These are phyloP conservation scores for Arthroderma sp. DNA, from an alignment of 2,329 filamentous ascomycete genomes.

Conservation along the genomic window DNA sequence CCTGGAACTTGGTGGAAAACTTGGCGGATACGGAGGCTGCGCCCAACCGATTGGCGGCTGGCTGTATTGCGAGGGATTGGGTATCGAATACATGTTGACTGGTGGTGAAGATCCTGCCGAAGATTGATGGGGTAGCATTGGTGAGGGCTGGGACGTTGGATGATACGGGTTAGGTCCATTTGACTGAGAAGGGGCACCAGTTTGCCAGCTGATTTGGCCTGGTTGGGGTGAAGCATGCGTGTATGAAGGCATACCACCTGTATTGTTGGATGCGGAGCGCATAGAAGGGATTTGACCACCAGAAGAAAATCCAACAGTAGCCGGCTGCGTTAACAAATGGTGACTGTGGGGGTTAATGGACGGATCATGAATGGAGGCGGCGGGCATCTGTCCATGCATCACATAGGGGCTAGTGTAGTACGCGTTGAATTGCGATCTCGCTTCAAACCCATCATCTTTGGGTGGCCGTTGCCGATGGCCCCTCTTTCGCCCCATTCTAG, in stretches of 20 bases:
- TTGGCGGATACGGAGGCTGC: constrained; percentile 18
- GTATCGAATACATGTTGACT: constrained; percentile 24
- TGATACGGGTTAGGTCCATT: constrained; percentile 19
- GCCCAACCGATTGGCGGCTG: constrained; percentile 21
- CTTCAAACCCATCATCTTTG: constrained; percentile 54
- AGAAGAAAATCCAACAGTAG: neutral
- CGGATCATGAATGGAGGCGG: constrained; percentile 17
- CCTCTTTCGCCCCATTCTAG: constrained; percentile 68
- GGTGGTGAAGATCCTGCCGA: constrained; percentile 26
- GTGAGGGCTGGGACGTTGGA: constrained; percentile 24
- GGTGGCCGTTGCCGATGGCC: constrained; percentile 52
- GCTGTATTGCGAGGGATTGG: constrained; percentile 21
- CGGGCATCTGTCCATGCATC: constrained; percentile 15
- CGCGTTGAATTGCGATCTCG: constrained; percentile 42
- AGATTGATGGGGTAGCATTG: constrained; percentile 24
- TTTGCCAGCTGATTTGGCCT: constrained; percentile 24
- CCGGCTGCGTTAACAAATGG: constrained; percentile 21
- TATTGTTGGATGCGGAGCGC: constrained; percentile 21
- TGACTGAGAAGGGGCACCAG: constrained; percentile 21
- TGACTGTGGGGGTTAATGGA: constrained; percentile 19
- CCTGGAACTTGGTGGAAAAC: constrained; percentile 11
- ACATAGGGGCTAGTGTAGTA: constrained; percentile 33
- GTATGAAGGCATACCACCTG: constrained; percentile 22
- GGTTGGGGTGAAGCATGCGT: constrained; percentile 24
- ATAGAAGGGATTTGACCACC: constrained; percentile 7